Evolutionary conservation across 208 protist genomes (phyloP), one percentile per base, ranked within the genome.

Genomic region (Acanthamoeba healyi): DNA sequence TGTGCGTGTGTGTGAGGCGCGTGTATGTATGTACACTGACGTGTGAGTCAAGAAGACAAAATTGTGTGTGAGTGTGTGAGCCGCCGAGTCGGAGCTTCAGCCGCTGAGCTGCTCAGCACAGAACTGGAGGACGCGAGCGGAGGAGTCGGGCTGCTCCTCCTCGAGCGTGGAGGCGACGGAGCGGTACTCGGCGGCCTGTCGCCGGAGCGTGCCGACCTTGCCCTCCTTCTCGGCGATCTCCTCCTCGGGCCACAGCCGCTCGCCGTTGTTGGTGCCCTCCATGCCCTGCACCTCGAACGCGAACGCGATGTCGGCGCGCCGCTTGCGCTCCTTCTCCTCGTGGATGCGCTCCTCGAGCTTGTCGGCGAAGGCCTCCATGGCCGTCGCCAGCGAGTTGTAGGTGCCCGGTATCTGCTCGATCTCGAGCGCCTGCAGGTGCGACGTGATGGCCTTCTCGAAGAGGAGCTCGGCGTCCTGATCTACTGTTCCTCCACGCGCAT

Each of bases 371-470:
- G 74, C 36, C 44, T 84, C 74, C 74, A 84, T 84, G 1, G 74
- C 12, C 3, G 74, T 58, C 26, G 74, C 74, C 42, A 82, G 72
- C 34, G 72, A 84, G 44, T 46, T 56, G 44, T 84, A 84, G 26
- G 44, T 56, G 74, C 74, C 74, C 26, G 74, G 42, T 42, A 84
- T n/a, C 44, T 46, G 74, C 74, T 84, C 74, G 44, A 84, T 84
- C 44, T 84, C 74, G 74, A 84, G 74, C n/a, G 74, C 74, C 44
- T 84, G 74, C 4, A 58, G 44, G 44, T 84, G 74, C 38, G 74
- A 56, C 32, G 29, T 46, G 44, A 84, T 84, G 24, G 74, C 38
- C 74, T 84, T 84, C n/a, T 84, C 74, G 74, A 84, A 84, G 42
- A 84, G 42, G n/a, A 56, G 26, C 26, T 34, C 74, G 5, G 72